phyloP scores from a whole-genome alignment of 73 alveolate species.

The Blepharisma stoltei region DNA sequence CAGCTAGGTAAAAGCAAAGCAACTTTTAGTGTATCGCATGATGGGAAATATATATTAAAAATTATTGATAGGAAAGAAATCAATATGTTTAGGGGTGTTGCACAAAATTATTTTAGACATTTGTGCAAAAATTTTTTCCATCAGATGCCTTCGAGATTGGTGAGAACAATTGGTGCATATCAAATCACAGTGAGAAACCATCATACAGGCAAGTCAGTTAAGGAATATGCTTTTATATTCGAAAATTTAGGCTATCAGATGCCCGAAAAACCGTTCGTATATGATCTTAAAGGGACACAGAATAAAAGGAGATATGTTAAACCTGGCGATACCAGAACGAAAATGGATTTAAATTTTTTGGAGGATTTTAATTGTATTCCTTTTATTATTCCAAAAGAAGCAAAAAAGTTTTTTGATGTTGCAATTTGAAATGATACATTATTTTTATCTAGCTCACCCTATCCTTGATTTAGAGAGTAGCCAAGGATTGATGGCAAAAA shows the following conservation, averaged over 20 bases:
- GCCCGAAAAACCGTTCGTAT: background rate
- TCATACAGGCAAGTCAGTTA: background rate
- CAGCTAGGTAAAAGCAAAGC: background rate
- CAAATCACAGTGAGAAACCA: constrained; percentile 32
- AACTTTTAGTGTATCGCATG: constrained; percentile 30
- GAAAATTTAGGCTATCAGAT: constrained; percentile 12
- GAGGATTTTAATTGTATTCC: constrained; percentile 40
- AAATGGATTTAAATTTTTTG: constrained; percentile 50
- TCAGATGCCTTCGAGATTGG: constrained; percentile 38
- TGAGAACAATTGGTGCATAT: constrained; percentile 49
- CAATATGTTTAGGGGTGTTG: constrained; percentile 52
- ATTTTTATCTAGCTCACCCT: constrained; percentile 36
- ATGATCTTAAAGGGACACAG: constrained; percentile 59
- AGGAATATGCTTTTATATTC: background rate
- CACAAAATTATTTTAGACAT: constrained; percentile 49
- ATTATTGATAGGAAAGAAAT: constrained; percentile 40
- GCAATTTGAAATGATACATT: constrained; percentile 49
- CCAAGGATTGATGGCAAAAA: too few relatives aligned
- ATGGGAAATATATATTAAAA: constrained; percentile 37
- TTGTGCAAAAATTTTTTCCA: constrained; percentile 50
- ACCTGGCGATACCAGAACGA: constrained; percentile 26
- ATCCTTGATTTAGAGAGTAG: too few relatives aligned
- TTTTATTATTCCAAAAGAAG: constrained; percentile 22
- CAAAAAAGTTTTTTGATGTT: constrained; percentile 19
- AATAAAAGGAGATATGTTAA: constrained; percentile 9